Base-by-base conservation (phyloP, 2,329 filamentous ascomycete genomes). In the Clonostachys chloroleuca region DNA sequence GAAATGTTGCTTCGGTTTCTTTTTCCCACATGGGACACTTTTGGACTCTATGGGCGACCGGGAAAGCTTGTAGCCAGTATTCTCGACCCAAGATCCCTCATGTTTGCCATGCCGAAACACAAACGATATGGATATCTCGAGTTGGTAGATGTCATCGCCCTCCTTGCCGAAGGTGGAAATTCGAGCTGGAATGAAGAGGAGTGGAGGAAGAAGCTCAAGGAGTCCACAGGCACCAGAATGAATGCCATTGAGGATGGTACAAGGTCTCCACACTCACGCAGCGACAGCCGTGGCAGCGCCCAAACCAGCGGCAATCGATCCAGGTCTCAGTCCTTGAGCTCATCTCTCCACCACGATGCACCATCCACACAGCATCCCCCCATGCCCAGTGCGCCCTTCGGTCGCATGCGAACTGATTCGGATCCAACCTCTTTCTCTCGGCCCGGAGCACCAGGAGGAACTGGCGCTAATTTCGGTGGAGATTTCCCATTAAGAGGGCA, bases 21-120 rank as follows among this genome's bases (percentile, higher is more conserved):
- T 12, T 95, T 99, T 63, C 94, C 94, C 0, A 89, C 91, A 0
- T 99, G 89, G 74, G 94, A 99, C 63, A 89, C 89, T 0, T 99
- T 96, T 64, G 83, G 79, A 37, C 74, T 99, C 2, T 99, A 99
- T 58, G 94, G 94, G 30, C 86, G 94, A 18, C 94, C 94, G 0
- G 87, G 82, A 30, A 84, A 89, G 51, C 75, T 99, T 41, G 84
- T 96, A 34, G 90, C 94, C 4, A 95, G 95, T 60, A 86, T 88
- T 1, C 79, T 92, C 41, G 92, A 97, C 65, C 76, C 88, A 5
- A 83, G 90, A 42, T 95, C 94, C 48, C 76, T 99, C 54, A 99
- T 99, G 94, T 99, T 97, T 65, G 94, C 92, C 6, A 95, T 99
- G 85, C 92, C 94, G 0, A 89, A 88, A 56, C 84, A 94, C 56